A percentile compares a stretch with the other conserved stretches of the same genome.
Conservation (phyloP, 176 grass and related monocot genomes). For the Chrysopogon serrulatus region DNA sequence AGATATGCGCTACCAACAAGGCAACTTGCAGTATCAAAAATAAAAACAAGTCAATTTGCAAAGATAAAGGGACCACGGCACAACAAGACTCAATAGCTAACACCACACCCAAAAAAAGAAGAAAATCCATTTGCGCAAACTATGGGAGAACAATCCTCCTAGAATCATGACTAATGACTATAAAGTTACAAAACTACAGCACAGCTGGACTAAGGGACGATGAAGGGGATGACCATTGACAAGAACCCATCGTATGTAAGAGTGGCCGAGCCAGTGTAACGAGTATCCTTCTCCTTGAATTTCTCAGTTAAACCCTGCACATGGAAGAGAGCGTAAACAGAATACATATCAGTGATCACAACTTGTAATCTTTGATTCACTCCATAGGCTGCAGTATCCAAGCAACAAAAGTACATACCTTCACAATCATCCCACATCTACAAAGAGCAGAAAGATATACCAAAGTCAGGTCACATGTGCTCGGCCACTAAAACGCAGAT, state of each 20-base stretch:
- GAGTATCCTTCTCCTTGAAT: conserved; percentile 79
- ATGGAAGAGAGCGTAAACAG: neutral
- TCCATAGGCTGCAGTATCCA: neutral
- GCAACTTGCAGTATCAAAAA: too few relatives aligned
- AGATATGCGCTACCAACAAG: neutral
- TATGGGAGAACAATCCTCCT: neutral
- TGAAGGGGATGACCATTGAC: conserved; percentile 72
- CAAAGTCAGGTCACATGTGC: neutral
- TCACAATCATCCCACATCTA: conserved; percentile 79
- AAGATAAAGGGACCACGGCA: neutral
- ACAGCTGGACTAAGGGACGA: conserved; percentile 54
- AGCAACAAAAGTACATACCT: conserved; percentile 37
- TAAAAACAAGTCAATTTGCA: neutral
- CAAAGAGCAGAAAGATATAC: neutral
- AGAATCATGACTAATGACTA: neutral
- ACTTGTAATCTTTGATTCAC: neutral
- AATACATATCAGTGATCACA: neutral
- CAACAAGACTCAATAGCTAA: too few relatives aligned
- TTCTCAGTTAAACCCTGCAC: conserved; percentile 81
- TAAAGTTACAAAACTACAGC: conserved; percentile 1
- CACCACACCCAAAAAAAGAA: neutral
- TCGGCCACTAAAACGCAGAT: neutral
- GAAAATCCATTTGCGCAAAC: conserved; percentile 9
- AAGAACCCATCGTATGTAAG: conserved; percentile 75
- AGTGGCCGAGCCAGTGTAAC: conserved; percentile 69